Evolutionary conservation across 2,329 filamentous ascomycete genomes (phyloP), one percentile per base, ranked within the genome.

Genomic region (Botrytis deweyae): DNA sequence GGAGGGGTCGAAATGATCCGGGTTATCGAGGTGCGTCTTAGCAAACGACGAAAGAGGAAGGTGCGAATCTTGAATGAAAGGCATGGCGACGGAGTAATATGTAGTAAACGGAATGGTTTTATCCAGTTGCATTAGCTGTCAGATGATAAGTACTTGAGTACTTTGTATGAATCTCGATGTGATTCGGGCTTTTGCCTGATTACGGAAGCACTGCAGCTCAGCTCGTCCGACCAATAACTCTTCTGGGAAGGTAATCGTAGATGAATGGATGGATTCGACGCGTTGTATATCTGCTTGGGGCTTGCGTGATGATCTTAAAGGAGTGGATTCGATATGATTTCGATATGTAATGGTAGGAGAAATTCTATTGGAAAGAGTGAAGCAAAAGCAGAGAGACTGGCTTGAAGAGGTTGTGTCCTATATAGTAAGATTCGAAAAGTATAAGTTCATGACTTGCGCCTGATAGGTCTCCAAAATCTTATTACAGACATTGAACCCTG

Each of bases 21-120:
- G 66, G 66, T 42, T 66, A 74, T 72, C 62, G 70, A 74, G 65
- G 74, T 76, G 63, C 62, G 71, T 58, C 40, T 63, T 62, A 22
- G n/a, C 40, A 55, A 69, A 52, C 49, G 64, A 74, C 72, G 73
- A 77, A 78, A 78, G 59, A 73, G 76, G 76, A 76, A 79, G 76
- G 74, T 79, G 68, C 67, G 73, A 66, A 61, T 76, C 71, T 33
- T 65, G 49, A 44, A 76, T 73, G 72, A 74, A 75, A 70, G 75
- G 73, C 77, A 79, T 80, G 46, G 36, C 44, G 59, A 66, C 42
- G 20, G n/a, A 69, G 59, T 40, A 29, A 68, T 69, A 55, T 40
- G 55, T 58, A 29, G 29, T 40, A 61, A 61, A 52, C 29, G 52
- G 29, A 68, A 61, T 42, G 40, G 63, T 36, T 49, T 38, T 62